Conservation (phyloP, 495 filamentous ascomycete species). For the Penicillium herquei region DNA sequence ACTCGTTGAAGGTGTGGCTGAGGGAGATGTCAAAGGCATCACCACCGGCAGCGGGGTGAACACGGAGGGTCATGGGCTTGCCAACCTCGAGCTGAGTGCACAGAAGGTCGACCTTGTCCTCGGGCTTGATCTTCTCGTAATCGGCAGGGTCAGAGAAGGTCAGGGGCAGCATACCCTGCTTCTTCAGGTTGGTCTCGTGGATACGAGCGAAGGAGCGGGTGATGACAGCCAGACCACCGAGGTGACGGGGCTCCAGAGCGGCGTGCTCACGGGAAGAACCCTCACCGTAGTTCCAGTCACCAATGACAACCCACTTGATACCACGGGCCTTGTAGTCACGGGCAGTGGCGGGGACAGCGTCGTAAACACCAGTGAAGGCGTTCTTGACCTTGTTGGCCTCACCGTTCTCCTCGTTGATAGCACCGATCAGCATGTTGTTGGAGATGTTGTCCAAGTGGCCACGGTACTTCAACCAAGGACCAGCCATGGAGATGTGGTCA, state of each 20-base stretch:
- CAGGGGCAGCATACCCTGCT: constrained; percentile 99
- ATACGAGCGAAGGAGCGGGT: constrained; percentile 96
- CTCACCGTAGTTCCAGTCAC: constrained; percentile 99
- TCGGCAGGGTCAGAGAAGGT: constrained; percentile 93
- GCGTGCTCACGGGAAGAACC: constrained; percentile 97
- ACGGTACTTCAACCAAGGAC: constrained; percentile 99
- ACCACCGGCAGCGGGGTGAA: constrained; percentile 82
- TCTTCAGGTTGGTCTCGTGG: constrained; percentile 99
- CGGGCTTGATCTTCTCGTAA: constrained; percentile 94
- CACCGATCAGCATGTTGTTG: constrained; percentile 99
- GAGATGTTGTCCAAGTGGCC: constrained; percentile 99
- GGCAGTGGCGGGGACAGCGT: constrained; percentile 88
- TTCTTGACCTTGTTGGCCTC: constrained; percentile 99
- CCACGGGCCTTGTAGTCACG: constrained; percentile 98
- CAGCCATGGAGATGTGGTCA: constrained; percentile 98
- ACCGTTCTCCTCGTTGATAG: constrained; percentile 90
- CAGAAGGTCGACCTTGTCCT: constrained; percentile 86
- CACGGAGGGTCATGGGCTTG: constrained; percentile 86
- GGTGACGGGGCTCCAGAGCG: constrained; percentile 94
- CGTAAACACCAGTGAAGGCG: constrained; percentile 75
- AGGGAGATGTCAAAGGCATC: constrained; percentile 77
- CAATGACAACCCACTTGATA: constrained; percentile 95
- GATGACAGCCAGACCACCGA: constrained; percentile 96
- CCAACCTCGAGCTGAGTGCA: constrained; percentile 91
- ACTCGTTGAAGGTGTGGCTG: constrained; percentile 93